Base-by-base conservation (phyloP, 768 basidiomycete genomes). In the Tricholoma flavovirens region DNA sequence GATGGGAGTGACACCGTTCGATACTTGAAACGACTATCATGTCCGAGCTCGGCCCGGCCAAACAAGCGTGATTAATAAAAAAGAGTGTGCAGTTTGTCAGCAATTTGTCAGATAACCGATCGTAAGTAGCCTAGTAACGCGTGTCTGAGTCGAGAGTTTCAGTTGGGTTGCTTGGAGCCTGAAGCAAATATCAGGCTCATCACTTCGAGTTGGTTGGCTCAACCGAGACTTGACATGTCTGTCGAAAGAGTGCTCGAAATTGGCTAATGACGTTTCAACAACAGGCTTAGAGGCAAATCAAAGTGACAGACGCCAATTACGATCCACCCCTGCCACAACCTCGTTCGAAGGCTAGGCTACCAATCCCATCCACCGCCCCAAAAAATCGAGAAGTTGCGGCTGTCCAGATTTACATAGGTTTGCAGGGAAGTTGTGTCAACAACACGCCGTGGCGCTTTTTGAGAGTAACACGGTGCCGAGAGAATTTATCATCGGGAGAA, bases 401-500 rank as follows among this genome's bases (percentile, higher is more conserved):
- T 22, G 40, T 10, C 15, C 45, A 45, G 54, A 15, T 59, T 81
- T 79, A 97, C 77, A 95, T 78, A 17, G 95, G 94, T 72, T 93
- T 93, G 53, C 81, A 74, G 24, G 96, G 94, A 17, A 90, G 79
- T 68, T 98, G 94, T 15, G 96, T 95, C 60, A 87, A 83, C 60
- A 99, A 83, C 55, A 97, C 83, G 56, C 85, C 84, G 67, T 87
- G 89, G 67, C 96, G 85, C 75, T 92, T 93, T 79, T 98, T 98
- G 67, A 98, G 87, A 5, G 93, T 97, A 58, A 98, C 94, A 58
- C 97, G 89, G 68, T 99, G 96, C 59, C 94, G 83, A 59, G 94
- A 96, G 75, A 96, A 98, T 77, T 98, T 98, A 83, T 98, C 96
- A 71, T 99, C 97, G 10, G 96, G 96, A 12, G 96, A 98, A 75